These are phyloP conservation scores for Aspergillus nomiae DNA, from an alignment of 2,329 filamentous ascomycete species.

Conservation along the genomic window DNA sequence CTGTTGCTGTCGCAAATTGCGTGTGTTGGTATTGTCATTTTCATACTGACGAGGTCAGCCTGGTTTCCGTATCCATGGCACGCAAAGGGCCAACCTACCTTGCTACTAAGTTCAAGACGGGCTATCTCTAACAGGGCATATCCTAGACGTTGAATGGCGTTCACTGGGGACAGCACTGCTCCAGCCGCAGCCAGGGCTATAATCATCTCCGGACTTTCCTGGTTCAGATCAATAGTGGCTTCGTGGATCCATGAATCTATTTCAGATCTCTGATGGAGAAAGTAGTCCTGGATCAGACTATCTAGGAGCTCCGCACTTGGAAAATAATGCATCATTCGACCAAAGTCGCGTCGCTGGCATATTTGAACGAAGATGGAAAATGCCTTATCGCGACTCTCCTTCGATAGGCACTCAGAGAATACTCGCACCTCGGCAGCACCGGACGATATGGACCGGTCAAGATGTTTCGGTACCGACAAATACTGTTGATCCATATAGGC, in stretches of 20 bases:
- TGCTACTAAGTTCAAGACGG: constrained; percentile 55
- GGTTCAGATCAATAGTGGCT: constrained; percentile 41
- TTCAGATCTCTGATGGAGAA: constrained; percentile 29
- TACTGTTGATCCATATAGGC: constrained; percentile 30
- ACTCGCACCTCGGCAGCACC: constrained; percentile 20
- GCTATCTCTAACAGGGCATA: constrained; percentile 46
- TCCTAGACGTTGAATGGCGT: constrained; percentile 43
- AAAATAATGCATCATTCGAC: constrained; percentile 53
- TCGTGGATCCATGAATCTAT: constrained; percentile 49
- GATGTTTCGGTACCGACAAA: constrained; percentile 28
- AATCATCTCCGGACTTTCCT: constrained; percentile 39
- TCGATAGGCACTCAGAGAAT: constrained; percentile 26
- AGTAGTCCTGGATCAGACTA: constrained; percentile 42
- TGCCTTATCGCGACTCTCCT: constrained; percentile 59
- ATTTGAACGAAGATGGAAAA: constrained; percentile 65
- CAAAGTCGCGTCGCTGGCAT: constrained; percentile 53
- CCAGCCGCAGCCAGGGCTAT: constrained; percentile 40
- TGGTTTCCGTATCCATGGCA: too few relatives aligned
- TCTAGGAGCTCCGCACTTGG: constrained; percentile 44
- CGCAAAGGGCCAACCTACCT: constrained; percentile 51
- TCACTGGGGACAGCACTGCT: constrained; percentile 40
- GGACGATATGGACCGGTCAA: constrained; percentile 24
- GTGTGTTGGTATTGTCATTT: constrained; percentile 52
- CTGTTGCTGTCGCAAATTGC: constrained; percentile 56
- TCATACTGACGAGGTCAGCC: constrained; percentile 23